Conservation (phyloP, 768 basidiomycete species). For the Phanerodontia chrysosporium region DNA sequence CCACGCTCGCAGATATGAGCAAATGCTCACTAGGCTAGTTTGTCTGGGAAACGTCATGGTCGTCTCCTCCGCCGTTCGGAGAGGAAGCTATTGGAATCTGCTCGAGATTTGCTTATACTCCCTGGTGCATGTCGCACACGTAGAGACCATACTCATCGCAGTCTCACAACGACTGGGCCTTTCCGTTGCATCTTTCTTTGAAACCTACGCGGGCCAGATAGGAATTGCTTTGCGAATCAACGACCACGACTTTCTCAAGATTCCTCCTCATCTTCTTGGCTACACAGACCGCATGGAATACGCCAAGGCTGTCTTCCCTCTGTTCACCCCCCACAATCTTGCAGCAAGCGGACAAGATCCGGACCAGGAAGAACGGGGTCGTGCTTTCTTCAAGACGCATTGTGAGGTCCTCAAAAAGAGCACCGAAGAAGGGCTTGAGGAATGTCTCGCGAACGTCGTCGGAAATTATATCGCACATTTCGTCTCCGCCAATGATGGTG, state of each 20-base stretch:
- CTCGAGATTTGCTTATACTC: slow-evolving; percentile 60
- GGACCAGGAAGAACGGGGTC: slow-evolving; percentile 33
- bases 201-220: slow-evolving; percentile 74
- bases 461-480: slow-evolving; percentile 54
- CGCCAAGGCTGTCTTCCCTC: slow-evolving; percentile 60
- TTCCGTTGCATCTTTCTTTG: slow-evolving; percentile 58
- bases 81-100: slow-evolving; percentile 85
- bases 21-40: slow-evolving; percentile 68
- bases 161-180: slow-evolving; percentile 71
- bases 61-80: slow-evolving; percentile 67
- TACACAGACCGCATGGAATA: slow-evolving; percentile 64
- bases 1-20: slow-evolving; percentile 52
- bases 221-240: slow-evolving; percentile 58
- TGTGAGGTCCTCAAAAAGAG: slow-evolving; percentile 57
- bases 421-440: slow-evolving; percentile 44
- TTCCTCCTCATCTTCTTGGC: slow-evolving; percentile 75
- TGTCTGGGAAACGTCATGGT: slow-evolving; percentile 77
- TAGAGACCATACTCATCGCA: slow-evolving; percentile 51
- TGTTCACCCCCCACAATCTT: slow-evolving; percentile 66
- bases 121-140: slow-evolving; percentile 33
- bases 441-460: slow-evolving; percentile 68
- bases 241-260: slow-evolving; percentile 42
- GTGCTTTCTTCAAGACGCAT: slow-evolving; percentile 50
- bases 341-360: slow-evolving; percentile 32
- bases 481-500: slow-evolving; percentile 30